Conservation (phyloP, 1,139 yeast species). For the Candida pseudoviswanathii region DNA sequence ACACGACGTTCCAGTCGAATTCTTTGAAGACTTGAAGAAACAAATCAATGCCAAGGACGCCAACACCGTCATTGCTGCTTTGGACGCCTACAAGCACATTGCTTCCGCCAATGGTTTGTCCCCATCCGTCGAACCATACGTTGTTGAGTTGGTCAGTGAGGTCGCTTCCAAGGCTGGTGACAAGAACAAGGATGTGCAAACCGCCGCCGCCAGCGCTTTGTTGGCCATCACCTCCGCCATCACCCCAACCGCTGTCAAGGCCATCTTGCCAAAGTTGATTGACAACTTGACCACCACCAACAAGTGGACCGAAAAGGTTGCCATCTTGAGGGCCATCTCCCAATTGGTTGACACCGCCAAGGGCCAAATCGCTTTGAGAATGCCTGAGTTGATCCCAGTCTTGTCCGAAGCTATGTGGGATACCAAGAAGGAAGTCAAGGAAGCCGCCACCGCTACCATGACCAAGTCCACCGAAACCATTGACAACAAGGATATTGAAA, state of each 20-base stretch:
- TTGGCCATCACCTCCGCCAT: conserved; percentile 75
- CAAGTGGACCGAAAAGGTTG: conserved; percentile 99
- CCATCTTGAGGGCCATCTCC: conserved; percentile 81
- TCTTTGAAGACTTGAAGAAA: conserved; percentile 75
- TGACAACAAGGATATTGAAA: conserved; percentile 99
- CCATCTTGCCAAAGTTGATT: conserved; percentile 80
- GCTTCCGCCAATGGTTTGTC: conserved; percentile 78
- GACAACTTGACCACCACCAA: conserved; percentile 68
- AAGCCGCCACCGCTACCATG: conserved; percentile 94
- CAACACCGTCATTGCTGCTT: conserved; percentile 67
- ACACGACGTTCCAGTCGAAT: conserved; percentile 94
- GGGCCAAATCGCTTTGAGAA: conserved; percentile 94
- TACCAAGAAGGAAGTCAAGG: conserved; percentile 97
- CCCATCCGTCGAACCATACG: conserved; percentile 94
- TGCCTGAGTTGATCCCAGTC: conserved; percentile 99
- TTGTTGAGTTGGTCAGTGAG: conserved; percentile 71
- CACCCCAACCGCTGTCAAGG: conserved; percentile 94
- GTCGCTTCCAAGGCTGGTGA: conserved; percentile 86
- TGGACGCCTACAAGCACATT: conserved; percentile 82
- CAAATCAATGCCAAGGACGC: conserved; percentile 77
- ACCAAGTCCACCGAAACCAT: conserved; percentile 96
- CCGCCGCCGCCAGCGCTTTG: conserved; percentile 71
- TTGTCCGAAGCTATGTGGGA: conserved; percentile 99
- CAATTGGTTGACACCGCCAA: conserved; percentile 93
- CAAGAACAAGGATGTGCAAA: conserved; percentile 77